Evolutionary conservation across 805 yeast genomes (phyloP).

Genomic region (Helenozyma baotianmanensis): DNA sequence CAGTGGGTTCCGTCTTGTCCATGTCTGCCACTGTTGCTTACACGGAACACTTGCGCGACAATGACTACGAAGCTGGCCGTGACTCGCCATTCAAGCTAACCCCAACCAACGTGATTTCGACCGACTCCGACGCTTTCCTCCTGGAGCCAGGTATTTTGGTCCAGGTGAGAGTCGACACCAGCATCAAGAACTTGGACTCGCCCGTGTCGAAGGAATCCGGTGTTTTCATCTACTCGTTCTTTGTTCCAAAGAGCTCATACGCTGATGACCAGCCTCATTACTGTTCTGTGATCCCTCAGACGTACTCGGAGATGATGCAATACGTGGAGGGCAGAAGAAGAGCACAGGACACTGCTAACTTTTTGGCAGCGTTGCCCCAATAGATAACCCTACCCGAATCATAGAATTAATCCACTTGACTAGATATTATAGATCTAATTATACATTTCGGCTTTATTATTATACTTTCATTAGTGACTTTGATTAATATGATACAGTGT

Average conservation of each 20-base stretch:
- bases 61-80: constrained; percentile 17
- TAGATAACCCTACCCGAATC: background rate
- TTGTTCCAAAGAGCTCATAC: constrained; percentile 59
- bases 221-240: constrained; percentile 83
- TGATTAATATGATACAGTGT: constrained; percentile 2
- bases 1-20: constrained; percentile 86
- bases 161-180: constrained; percentile 85
- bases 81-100: constrained; percentile 44
- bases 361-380: constrained; percentile 38
- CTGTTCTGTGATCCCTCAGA: constrained; percentile 76
- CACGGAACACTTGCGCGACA: constrained; percentile 69
- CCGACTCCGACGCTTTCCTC: constrained; percentile 54
- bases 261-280: constrained; percentile 49
- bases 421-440: too few species aligned
- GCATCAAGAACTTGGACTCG: constrained; percentile 64
- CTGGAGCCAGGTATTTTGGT: constrained; percentile 80
- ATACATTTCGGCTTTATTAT: too few species aligned
- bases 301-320: constrained; percentile 89
- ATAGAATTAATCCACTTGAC: background rate
- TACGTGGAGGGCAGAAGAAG: constrained; percentile 88
- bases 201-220: constrained; percentile 70
- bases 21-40: constrained; percentile 81
- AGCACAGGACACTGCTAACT: constrained; percentile 75
- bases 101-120: constrained; percentile 51
- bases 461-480: background rate